Evolutionary conservation across 495 filamentous ascomycete species (phyloP), one percentile per base, ranked within the genome.

Genomic region (Neurospora hispaniola): DNA sequence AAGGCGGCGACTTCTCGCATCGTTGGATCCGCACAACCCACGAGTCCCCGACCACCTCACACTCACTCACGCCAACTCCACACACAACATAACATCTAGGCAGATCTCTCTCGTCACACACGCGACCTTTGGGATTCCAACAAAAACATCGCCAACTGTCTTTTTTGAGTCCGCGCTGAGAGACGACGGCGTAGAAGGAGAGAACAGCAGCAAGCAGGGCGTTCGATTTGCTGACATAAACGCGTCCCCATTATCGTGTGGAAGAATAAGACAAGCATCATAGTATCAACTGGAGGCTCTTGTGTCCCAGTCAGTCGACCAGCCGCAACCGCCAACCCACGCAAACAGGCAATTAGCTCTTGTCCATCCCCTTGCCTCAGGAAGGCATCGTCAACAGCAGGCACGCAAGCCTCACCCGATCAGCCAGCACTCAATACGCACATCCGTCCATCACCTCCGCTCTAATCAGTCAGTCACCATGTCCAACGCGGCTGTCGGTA

Each of bases 401-500:
- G 31, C 54, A 14, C 54, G 54, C 54, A 62, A 35, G 27, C 54
- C 54, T 62, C 54, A 35, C 54, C 48, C 23, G 18, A 12, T 16
- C 54, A 62, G 54, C 54, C 12, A 23, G 54, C 54, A 62, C 23
- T 35, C 54, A 8, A 16, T 62, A 62, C 54, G 23, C 54, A 35
- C 12, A 62, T 62, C 12, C 27, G 62, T n/a, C 69, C 71, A 42
- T 42, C 62, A 66, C 40, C 31, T 43, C 68, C 68, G 43, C 72
- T 31, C 54, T 59, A 35, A 46, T 5, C 41, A 35, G 54, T 18
- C 70, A 70, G 68, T 73, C 81, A 82, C 42, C 40, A 89, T 89
- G 87, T 89, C 87, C 71, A 89, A 89, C 80, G 73, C 77, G 5
- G 77, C 82, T 43, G 86, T 89, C 72, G 96, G 96, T 78, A 78